Percentiles rank a stretch among this genome's conserved stretches.
These are phyloP conservation scores for Aspergillus oerlinghausenensis DNA, from an alignment of 2,329 filamentous ascomycete species.

Conservation along the genomic window DNA sequence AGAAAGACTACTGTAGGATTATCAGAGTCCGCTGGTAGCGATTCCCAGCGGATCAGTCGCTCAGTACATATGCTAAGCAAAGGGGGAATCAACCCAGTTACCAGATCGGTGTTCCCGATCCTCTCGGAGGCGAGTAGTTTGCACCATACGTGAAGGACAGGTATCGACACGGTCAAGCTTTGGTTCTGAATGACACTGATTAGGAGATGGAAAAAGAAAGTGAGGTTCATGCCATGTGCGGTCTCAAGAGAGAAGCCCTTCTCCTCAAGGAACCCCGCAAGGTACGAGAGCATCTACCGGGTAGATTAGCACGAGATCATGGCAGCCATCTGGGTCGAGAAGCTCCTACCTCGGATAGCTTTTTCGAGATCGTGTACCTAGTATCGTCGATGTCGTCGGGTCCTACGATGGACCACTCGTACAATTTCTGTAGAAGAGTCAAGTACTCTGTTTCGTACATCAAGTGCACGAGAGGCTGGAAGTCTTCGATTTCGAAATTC, in stretches of 20 bases:
- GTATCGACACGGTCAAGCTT: conserved; percentile 90
- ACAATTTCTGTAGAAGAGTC: conserved; percentile 66
- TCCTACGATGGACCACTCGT: conserved; percentile 74
- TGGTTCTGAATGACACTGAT: conserved; percentile 74
- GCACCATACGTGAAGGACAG: conserved; percentile 84
- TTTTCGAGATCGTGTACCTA: conserved; percentile 89
- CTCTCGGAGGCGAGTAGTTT: conserved; percentile 68
- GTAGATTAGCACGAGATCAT: conserved; percentile 2
- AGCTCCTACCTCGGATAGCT: conserved; percentile 73
- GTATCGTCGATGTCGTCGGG: conserved; percentile 82
- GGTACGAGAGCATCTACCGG: conserved; percentile 70
- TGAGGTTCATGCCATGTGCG: conserved; percentile 56
- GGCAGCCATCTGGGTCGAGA: neutral
- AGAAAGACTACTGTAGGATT: conserved; percentile 78
- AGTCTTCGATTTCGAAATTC: conserved; percentile 72
- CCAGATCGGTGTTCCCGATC: conserved; percentile 56
- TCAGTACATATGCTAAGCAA: conserved; percentile 79
- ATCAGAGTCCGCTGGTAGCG: conserved; percentile 72
- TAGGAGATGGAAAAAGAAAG: conserved; percentile 73
- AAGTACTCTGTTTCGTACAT: conserved; percentile 73
- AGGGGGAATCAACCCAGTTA: conserved; percentile 63
- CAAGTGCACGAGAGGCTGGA: conserved; percentile 69
- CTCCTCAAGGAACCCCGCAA: conserved; percentile 78
- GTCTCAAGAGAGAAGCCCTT: conserved; percentile 64
- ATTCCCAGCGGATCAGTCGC: conserved; percentile 82